Conservation (phyloP, 192 early-diverging fungal genomes). For the Coemansia sp. region DNA sequence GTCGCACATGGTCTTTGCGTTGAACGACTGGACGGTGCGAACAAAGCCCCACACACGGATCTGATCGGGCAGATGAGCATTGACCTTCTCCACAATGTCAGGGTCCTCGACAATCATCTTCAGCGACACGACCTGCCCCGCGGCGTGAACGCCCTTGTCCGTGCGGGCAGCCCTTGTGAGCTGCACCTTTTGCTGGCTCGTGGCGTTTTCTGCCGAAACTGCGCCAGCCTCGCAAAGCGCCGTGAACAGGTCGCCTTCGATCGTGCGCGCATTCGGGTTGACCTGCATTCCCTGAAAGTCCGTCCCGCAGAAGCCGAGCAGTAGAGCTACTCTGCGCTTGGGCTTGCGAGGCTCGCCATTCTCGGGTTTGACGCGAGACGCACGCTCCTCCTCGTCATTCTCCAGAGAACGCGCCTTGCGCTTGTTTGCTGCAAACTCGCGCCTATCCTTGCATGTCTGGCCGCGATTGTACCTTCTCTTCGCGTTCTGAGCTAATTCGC, state of each 20-base stretch:
- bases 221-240: slow-evolving; percentile 81
- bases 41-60: slow-evolving; percentile 89
- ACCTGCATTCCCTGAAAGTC: slow-evolving; percentile 98
- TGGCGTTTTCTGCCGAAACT: slow-evolving; percentile 85
- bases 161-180: slow-evolving; percentile 94
- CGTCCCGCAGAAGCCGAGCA: slow-evolving; percentile 94
- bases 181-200: slow-evolving; percentile 78
- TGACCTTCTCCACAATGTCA: slow-evolving; percentile 79
- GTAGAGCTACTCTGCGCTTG: slow-evolving; percentile 86
- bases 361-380: slow-evolving; percentile 9
- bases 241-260: slow-evolving; percentile 90
- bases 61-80: slow-evolving; percentile 80
- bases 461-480: slow-evolving; percentile 24
- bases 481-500: neutral
- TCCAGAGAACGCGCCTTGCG: slow-evolving; percentile 25
- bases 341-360: slow-evolving; percentile 59
- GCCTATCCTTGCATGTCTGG: slow-evolving; percentile 50
- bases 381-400: neutral
- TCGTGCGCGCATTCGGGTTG: slow-evolving; percentile 79
- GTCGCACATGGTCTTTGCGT: slow-evolving; percentile 91
- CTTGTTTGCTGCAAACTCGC: slow-evolving; percentile 39
- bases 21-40: slow-evolving; percentile 74
- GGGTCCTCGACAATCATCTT: slow-evolving; percentile 86
- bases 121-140: slow-evolving; percentile 90
- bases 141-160: slow-evolving; percentile 98